Evolutionary conservation across 2,329 filamentous ascomycete genomes (phyloP), one percentile per base, ranked within the genome.

Genomic region (Parascedosporium putredinis): DNA sequence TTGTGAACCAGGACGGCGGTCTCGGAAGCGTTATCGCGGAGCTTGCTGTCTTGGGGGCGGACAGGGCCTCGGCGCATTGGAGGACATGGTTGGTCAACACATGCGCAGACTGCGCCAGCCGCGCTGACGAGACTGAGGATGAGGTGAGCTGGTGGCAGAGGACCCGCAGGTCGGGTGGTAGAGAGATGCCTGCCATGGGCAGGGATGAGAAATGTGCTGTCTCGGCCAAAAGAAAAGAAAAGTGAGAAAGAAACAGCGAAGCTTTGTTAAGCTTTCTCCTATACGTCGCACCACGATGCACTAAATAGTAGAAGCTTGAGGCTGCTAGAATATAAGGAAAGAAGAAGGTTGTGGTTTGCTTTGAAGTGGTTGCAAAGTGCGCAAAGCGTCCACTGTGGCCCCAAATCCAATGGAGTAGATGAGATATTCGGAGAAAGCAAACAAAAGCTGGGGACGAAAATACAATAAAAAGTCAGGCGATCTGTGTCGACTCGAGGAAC

Each of bases 1-100:
- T 86, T 91, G 65, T 95, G 87, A 1, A 93, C 75, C 18, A 88
- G 75, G n/a, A 84, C 71, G 0, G 81, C 68, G 40, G 73, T 72
- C 52, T 91, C 87, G 0, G 83, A 76, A 5, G 69, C 67, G 54
- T 75, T 78, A 51, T 79, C 73, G 57, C 83, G 84, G 52, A 77
- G 71, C 50, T 78, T 76, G 44, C 75, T 73, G 49, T 81, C 78
- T 27, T 78, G 75, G 81, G 67, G 4, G 76, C 69, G 3, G 86
- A 86, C 31, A 95, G 71, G 24, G 85, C 63, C 33, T 67, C 67
- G 52, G 72, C 72, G 61, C 78, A 83, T 49, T 75, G 73, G 50
- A 76, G 62, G 31, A 82, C 66, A 63, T 81, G 74, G 58, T 69
- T 71, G 51, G 78, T 78, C 55, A 96, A 78, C 53, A 79, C 78